A percentile compares a stretch with the other conserved stretches of the same genome.
Conservation (phyloP, 108 stramenopile genomes). For the Nitzschia inconspicua region DNA sequence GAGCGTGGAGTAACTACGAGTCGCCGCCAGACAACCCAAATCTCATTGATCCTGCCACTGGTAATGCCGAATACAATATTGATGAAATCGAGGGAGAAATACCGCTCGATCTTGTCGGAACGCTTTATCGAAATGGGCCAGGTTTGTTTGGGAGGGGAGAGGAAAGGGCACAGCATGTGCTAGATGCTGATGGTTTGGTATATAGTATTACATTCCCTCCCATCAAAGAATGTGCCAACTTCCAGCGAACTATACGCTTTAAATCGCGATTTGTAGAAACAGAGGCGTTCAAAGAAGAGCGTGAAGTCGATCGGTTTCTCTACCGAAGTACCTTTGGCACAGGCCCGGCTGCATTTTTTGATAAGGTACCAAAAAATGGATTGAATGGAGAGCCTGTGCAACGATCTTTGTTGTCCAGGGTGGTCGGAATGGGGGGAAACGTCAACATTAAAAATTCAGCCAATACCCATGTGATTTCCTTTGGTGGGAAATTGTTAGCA, state of each 20-base stretch:
- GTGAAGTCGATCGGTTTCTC: conserved; percentile 21
- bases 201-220: conserved; percentile 32
- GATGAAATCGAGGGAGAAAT: conserved; percentile 42
- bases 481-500: conserved; percentile 59
- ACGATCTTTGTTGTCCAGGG: conserved; percentile 23
- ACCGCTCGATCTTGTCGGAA: conserved; percentile 49
- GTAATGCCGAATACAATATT: conserved; percentile 46
- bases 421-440: conserved; percentile 44
- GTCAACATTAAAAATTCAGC: conserved; percentile 61
- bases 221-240: neutral
- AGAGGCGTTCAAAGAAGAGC: conserved; percentile 34
- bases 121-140: conserved; percentile 58
- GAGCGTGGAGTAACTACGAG: conserved; percentile 51
- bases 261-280: conserved; percentile 52
- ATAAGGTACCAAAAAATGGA: conserved; percentile 24
- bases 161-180: conserved; percentile 45
- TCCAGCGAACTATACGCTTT: conserved; percentile 32
- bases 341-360: conserved; percentile 24
- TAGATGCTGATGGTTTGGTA: conserved; percentile 59
- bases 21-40: conserved; percentile 17
- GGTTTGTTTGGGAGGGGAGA: conserved; percentile 53
- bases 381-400: conserved; percentile 42
- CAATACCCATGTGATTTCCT: conserved; percentile 62
- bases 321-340: conserved; percentile 53
- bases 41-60: conserved; percentile 42